Evolutionary conservation across 164 flowering plant genomes (phyloP).

Genomic region (Santalum album): DNA sequence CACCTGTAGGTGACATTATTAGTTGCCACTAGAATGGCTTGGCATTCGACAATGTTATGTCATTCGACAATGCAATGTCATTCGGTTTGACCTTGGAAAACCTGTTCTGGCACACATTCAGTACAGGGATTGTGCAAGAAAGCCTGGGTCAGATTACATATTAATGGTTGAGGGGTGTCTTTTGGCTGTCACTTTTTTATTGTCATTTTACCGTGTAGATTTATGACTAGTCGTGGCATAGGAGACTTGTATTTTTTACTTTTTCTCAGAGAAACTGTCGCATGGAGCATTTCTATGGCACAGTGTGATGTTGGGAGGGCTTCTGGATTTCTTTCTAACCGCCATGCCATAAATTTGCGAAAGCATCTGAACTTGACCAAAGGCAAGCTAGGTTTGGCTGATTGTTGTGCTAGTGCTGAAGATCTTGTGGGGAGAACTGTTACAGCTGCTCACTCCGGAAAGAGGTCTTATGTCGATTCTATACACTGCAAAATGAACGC

Average conservation of each 20-base stretch:
- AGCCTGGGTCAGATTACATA: slow-evolving; percentile 98
- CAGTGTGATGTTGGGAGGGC: slow-evolving; percentile 91
- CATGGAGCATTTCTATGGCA: slow-evolving; percentile 90
- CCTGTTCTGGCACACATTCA: slow-evolving; percentile 98
- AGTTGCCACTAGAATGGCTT: slow-evolving; percentile 99
- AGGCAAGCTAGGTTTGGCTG: slow-evolving; percentile 71
- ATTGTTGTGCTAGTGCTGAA: slow-evolving; percentile 40
- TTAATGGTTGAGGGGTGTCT: slow-evolving; percentile 96
- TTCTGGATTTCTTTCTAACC: slow-evolving; percentile 68
- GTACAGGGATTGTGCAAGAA: slow-evolving; percentile 98
- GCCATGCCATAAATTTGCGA: slow-evolving; percentile 25
- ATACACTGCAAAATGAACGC: slow-evolving; percentile 84
- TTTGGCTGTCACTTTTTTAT: not conserved
- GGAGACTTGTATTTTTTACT: not conserved
- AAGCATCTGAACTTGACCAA: slow-evolving; percentile 21
- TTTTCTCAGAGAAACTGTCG: slow-evolving; percentile 59
- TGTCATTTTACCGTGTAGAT: not conserved
- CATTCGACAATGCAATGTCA: slow-evolving; percentile 98
- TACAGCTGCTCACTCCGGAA: slow-evolving; percentile 99
- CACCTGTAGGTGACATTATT: slow-evolving; percentile 67
- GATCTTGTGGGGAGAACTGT: slow-evolving; percentile 81
- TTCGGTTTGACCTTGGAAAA: slow-evolving; percentile 99
- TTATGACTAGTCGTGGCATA: not conserved
- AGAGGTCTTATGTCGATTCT: slow-evolving; percentile 93
- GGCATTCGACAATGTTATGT: too few relatives aligned